Evolutionary conservation across 2,329 filamentous ascomycete genomes (phyloP), one percentile per base, ranked within the genome.

Genomic region (Ophiostoma perfectum): DNA sequence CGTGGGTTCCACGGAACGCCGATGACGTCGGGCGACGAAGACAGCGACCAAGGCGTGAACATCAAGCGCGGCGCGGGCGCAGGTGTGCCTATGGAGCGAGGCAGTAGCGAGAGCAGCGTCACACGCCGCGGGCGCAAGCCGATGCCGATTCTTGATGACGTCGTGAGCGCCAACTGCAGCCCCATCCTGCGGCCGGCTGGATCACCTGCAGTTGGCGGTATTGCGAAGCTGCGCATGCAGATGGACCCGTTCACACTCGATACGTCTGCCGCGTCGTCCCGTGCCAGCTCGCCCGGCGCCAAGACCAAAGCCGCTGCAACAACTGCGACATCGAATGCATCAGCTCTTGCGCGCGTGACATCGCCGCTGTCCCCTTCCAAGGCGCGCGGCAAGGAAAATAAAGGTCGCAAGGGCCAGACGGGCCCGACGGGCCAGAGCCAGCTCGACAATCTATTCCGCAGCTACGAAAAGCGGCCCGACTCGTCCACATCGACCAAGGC

Each of bases 221-320:
- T 97, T 74, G 91, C 91, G 75, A 90, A 89, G 74, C 81, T 97
- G 74, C 92, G 92, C 76, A 83, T 89, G 76, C 90, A 95, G 75
- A 83, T 97, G 69, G 93, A 97, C 70, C 87, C 88, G 2, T 81
- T 97, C 67, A 91, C 85, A 74, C 81, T 96, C 14, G 85, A 87
- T 71, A 78, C 76, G 52, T 74, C 77, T 38, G 73, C 75, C 5
- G 81, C 72, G 83, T 78, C 73, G 82, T 81, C 74, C 84, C 82
- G 74, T 77, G 79, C 67, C 73, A 78, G 67, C 63, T 83, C 86
- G 3, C 70, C 70, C 8, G 84, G 84, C 63, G 82, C 82, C 65
- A 85, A 81, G 27, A 27, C 55, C 38, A 39, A 64, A 45, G 64
- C 64, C 38, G 47, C 49, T 2, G 60, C 60, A 39, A 39, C 75